Evolutionary conservation across 75 land plant species (phyloP).

Genomic region (Sequoia sempervirens): DNA sequence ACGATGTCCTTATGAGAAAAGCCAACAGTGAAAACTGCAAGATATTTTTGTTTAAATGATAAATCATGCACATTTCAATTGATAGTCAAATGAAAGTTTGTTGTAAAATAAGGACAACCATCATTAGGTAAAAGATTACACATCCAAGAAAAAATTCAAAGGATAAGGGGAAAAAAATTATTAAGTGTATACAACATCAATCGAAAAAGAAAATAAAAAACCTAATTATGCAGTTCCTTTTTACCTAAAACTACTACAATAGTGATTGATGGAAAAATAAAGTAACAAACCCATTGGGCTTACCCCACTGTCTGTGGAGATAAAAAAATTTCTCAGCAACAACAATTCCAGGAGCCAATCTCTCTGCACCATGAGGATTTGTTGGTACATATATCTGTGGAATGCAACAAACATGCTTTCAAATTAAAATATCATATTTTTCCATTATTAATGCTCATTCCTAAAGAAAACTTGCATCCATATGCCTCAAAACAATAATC

Average conservation of each 20-base stretch:
- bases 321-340: constrained; percentile 23
- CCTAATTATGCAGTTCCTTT: not conserved
- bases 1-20: constrained; percentile 31
- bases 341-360: constrained; percentile 31
- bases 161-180: not conserved
- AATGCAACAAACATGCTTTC: not conserved
- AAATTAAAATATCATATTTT: not conserved
- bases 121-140: not conserved
- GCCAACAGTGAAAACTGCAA: constrained; percentile 42
- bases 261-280: constrained; percentile 7
- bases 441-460: not conserved
- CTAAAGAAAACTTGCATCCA: not conserved
- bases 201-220: not conserved
- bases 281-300: constrained; percentile 31
- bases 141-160: not conserved
- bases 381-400: constrained; percentile 10
- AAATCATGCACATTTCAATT: constrained; percentile 29
- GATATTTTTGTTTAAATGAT: constrained; percentile 22
- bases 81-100: not conserved
- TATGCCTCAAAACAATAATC: not conserved
- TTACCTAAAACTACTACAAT: not conserved
- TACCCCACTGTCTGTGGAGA: constrained; percentile 46
- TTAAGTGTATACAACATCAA: not conserved
- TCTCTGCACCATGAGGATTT: constrained; percentile 33
- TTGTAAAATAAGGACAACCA: not conserved